Evolutionary conservation across 257 asterid genomes (phyloP), one percentile per base, ranked within the genome.

Genomic region (Galeopsis tetrahit): DNA sequence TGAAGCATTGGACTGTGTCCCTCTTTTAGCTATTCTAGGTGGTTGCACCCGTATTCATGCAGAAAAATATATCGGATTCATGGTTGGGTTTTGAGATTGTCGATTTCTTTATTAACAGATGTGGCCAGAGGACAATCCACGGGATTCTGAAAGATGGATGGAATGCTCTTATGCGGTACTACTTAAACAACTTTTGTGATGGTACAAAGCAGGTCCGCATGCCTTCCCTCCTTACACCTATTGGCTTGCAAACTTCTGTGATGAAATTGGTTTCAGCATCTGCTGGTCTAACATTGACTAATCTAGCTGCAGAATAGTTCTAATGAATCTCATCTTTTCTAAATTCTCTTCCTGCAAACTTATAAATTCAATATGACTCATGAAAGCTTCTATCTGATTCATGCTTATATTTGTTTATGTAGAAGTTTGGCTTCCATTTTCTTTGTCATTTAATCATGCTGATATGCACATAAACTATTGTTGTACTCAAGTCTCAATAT

Each of bases 91-190:
- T 31, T 60, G 60, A 46, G 56, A 62, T 75, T 59, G 74, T 74
- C 11, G 51, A 35, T 46, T 48, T 48, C 63, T 68, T 55, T 21
- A 61, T 63, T 66, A 32, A 72, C 68, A 95, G 99, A 79, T 90
- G 28, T 75, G 99, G 99, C 67, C 92, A 89, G 72, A 82, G 99
- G 61, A 92, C 97, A 55, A 36, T 85, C 56, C 91, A 89, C 61
- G 99, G 99, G 67, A 78, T 95, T 79, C 59, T 92, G 38, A 86
- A 89, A 4, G 99, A 95, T 76, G 98, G 98, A 33, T 69, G 82
- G 77, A 90, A 95, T 85, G 92, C 99, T 73, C 89, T 95, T 43
- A 83, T 88, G 93, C 95, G 97, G 66, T 95, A 95, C 82, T 95
- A 92, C 88, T 80, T 95, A 76, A 95, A 95, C 91, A 95, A 95